Evolutionary conservation across 768 basidiomycete species (phyloP), one percentile per base, ranked within the genome.

Genomic region (Podaxis rugospora): DNA sequence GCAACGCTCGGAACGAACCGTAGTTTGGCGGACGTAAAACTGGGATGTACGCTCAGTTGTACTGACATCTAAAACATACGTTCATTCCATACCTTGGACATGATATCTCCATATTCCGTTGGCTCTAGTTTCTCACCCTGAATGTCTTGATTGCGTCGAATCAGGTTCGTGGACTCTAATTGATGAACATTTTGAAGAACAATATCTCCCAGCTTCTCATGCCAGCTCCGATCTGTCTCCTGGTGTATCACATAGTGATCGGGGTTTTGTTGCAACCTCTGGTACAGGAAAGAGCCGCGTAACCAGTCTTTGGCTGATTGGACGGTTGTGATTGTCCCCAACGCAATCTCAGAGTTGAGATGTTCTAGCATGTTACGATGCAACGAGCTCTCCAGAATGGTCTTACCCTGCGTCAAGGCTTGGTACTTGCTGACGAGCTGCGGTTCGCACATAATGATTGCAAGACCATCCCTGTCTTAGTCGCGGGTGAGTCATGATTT

Each of bases 261-360:
- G 0, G 95, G 92, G 68, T 99, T 98, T 71, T 87, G 86, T 65
- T 86, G 83, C 59, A 99, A 86, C 21, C 97, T 82, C 55, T 89
- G 88, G 68, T 83, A 96, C 13, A 99, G 75, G 73, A 98, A 99
- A 0, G 95, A 92, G 57, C 82, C 85, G 21, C 79, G 82, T 25
- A 96, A 74, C 97, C 97, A 99, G 14, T 80, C 75, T 66, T 89
- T 90, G 1, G 94, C 96, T 5, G 81, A 83, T 1, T 79, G 72
- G 3, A 90, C 62, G 65, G 81, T 78, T 3, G 80, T 85, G 67
- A 99, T 95, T 0, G 95, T 95, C 2, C 87, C 84, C 9, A 98
- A 80, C 0, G 89, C 89, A 57, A 98, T 89, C 74, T 99, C 96
- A 1, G 93, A 93, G 68, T 98, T 98, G 65, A 99, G 74, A 71